Percentiles rank a stretch among this genome's conserved stretches.
These are phyloP conservation scores for Sporothrix protearum DNA, from an alignment of 2,329 filamentous ascomycete genomes.

Conservation along the genomic window DNA sequence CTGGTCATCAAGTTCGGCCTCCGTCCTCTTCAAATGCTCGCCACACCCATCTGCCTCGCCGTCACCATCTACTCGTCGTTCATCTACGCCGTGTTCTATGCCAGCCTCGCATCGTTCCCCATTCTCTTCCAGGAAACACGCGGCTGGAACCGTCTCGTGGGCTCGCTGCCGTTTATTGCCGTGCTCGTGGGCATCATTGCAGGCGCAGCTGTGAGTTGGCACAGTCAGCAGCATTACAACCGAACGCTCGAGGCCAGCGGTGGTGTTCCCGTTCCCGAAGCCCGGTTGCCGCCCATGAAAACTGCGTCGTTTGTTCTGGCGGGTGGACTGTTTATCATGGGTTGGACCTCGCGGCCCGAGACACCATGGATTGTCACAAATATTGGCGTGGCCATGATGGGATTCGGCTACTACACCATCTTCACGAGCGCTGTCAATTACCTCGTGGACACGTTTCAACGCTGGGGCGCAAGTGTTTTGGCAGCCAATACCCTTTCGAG, in stretches of 20 bases:
- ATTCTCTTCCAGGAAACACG: conserved; percentile 28
- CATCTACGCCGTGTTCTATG: conserved; percentile 15
- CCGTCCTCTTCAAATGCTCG: conserved; percentile 13
- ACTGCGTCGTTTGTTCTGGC: background rate
- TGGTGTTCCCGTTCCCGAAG: background rate
- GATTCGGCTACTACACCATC: conserved; percentile 40
- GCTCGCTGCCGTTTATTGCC: conserved; percentile 3
- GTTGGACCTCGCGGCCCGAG: background rate
- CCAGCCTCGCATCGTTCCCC: conserved; percentile 13
- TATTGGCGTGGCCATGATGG: conserved; percentile 2
- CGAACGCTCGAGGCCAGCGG: background rate
- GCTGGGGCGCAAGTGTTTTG: conserved; percentile 59
- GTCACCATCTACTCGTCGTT: conserved; percentile 16
- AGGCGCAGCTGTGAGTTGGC: background rate
- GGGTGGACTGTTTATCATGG: background rate
- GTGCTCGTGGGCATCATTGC: background rate
- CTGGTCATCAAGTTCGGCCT: conserved; percentile 19
- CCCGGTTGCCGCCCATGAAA: background rate
- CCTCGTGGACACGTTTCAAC: conserved; percentile 51
- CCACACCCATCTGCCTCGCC: conserved; percentile 10
- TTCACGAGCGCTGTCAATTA: conserved; percentile 55
- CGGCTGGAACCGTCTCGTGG: background rate
- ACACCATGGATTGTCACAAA: background rate
- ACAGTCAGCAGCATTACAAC: conserved; percentile 8
- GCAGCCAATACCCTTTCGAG: conserved; percentile 61